Evolutionary conservation across 202 grass and related monocot genomes (phyloP), one percentile per base, ranked within the genome.

Genomic region (Hordeum pubiflorum): DNA sequence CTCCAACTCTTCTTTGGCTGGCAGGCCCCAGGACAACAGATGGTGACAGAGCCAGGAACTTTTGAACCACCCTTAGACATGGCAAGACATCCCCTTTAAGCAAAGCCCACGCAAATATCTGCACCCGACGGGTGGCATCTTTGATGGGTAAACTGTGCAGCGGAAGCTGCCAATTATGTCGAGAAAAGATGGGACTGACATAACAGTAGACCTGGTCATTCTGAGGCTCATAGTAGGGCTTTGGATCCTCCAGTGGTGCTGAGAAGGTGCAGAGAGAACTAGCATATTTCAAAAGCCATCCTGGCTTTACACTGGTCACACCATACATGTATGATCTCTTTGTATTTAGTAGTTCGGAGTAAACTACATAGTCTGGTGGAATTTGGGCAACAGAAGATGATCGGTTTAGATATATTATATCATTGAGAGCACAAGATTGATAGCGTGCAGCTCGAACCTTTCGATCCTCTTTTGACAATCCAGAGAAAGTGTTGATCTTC

Each of bases 211-310:
- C 83, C 56, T 85, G 84, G 38, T 99, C 96, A 81, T 77, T 88
- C 48, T 87, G 32, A 44, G 92, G 92, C 52, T 96, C 89, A 14
- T 96, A 96, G 66, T 88, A 96, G 27, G 96, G 92, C 87, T 84
- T 95, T 3, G 92, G 92, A 75, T 99, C 89, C 37, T 80, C 87
- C 84, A 93, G 81, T 13, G 90, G 92, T 13, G 87, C 82, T 26
- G 96, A 95, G 79, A 95, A 99, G 36, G 96, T 95, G 84, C 96
- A 99, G 36, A 96, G 84, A 80, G 87, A 89, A 86, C 80, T 88
- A 41, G 85, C 96, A 89, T 99, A 91, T 68, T 96, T 99, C 21
- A 99, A 70, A 77, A 99, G 86, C 96, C 96, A 99, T 52, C 85
- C 79, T 62, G 96, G 80, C 78, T 99, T 93, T 33, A 96, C 75